phyloP scores from a whole-genome alignment of 2,329 filamentous ascomycete species.

The Penicillium sp. region DNA sequence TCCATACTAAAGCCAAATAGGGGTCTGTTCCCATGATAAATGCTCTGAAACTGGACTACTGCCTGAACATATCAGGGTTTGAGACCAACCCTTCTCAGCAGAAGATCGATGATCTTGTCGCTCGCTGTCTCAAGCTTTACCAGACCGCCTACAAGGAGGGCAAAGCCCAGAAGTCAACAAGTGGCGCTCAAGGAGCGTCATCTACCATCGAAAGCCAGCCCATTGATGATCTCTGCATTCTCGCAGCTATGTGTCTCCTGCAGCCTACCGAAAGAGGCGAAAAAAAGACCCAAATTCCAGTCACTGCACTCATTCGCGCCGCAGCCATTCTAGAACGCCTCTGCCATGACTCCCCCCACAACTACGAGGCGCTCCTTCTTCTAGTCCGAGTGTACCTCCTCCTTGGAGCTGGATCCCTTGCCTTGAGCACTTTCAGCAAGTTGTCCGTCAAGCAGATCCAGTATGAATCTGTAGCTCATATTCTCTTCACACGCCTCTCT shows the following conservation, averaged over 20 bases:
- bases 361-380: constrained; percentile 51
- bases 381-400: constrained; percentile 50
- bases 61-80: constrained; percentile 41
- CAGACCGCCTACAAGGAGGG: constrained; percentile 12
- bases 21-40: constrained; percentile 45
- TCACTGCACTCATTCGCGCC: constrained; percentile 41
- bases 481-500: constrained; percentile 52
- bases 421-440: constrained; percentile 50
- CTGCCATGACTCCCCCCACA: constrained; percentile 49
- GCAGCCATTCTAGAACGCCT: constrained; percentile 46
- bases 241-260: constrained; percentile 49
- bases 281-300: constrained; percentile 27
- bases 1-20: constrained; percentile 15
- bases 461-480: constrained; percentile 53
- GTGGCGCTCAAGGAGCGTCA: constrained; percentile 22
- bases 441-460: constrained; percentile 55
- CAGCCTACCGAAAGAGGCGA: constrained; percentile 32
- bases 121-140: constrained; percentile 44
- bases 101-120: constrained; percentile 43
- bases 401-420: constrained; percentile 51
- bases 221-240: constrained; percentile 48
- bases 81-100: constrained; percentile 31
- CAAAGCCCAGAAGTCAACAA: constrained; percentile 13
- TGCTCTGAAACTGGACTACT: constrained; percentile 49
- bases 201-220: constrained; percentile 49